Evolutionary conservation across 345 rosid species (phyloP), one percentile per base, ranked within the genome.

Genomic region (Brassica rapa): DNA sequence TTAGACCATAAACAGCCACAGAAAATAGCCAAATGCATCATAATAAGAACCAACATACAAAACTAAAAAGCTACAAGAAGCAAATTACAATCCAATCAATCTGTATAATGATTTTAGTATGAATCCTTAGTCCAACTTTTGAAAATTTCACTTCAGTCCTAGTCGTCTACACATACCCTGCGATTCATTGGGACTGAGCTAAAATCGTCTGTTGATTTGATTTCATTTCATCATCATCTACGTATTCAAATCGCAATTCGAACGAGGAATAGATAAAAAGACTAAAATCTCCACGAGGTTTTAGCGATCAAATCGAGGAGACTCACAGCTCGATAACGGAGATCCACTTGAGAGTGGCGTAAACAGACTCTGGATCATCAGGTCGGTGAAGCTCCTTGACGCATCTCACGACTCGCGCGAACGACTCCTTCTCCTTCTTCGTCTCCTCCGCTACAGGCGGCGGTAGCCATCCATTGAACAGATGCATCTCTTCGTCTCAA

Each of bases 381-480:
- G 89, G 87, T 66, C 86, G 87, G 85, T 86, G 82, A 39, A 80
- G 80, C 39, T 76, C 83, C 82, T 86, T 87, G 82, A 95, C 87
- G 76, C 93, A 85, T 72, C 76, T 79, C 60, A 95, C 87, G 8
- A 87, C 96, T 3, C 81, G 81, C 24, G 93, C 86, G 83, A 95
- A 95, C 4, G 99, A 90, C 68, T 93, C 89, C 35, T 82, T 82
- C 87, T 95, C 99, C 77, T 83, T 86, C 86, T 80, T 85, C 70
- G 97, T 86, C 80, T 88, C 92, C 81, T 88, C 94, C 70, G 88
- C 98, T 71, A 95, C 93, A 35, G 94, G 94, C 21, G 97, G 99
- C 19, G 99, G 99, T 73, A 95, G 78, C 99, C 96, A 93, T 27
- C 87, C 97, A 85, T 95, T 93, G 86, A 90, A 93, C 73, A 93